Base-by-base conservation (phyloP, 768 basidiomycete genomes). In the Lentinula lateritia region DNA sequence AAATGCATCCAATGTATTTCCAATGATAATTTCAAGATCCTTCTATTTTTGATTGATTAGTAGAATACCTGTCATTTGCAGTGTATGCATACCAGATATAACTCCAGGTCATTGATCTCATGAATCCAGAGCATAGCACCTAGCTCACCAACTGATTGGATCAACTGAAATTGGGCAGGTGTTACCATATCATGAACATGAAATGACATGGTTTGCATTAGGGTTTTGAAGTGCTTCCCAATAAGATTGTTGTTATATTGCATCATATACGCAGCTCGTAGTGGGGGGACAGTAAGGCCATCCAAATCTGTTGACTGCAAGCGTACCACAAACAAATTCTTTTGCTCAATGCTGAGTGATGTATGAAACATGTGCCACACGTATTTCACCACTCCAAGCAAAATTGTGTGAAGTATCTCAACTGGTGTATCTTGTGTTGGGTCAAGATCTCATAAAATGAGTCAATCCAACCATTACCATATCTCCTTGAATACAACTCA, bases 401-500 rank as follows among this genome's bases (percentile, higher is more conserved):
- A 68, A 35, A 77, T 69, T 1, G 77, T 78, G 61, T 82, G 80
- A 0, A 82, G 72, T 6, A 80, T 67, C 67, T 82, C 79, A 7
- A 78, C 68, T 1, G 78, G 75, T 1, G 75, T 77, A 66, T 77
- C 73, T 39, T 65, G 36, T 3, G 70, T 48, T 1, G 65, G 65
- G 38, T 65, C 65, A n/a, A 63, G 54, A 18, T 52, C 65, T 65
- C 3, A 23, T 23, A 3, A 23, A 23, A 23, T 23, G 23, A 23
- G 23, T 23, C 23, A 23, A 23, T 23, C 23, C 23, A 23, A 23
- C 23, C 23, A 23, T 23, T 23, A 23, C 23, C 23, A 23, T 23
- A 23, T 15, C 13, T 12, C 20, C 10, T 23, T 39, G 28, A 57
- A 12, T 13, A 50, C 50, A 76, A 72, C 0, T 68, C 64, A 62